A percentile compares a stretch with the other conserved stretches of the same genome.
Evolutionary conservation across 148 eudicot species (phyloP).

Genomic region (Rhododendron williamsianum): DNA sequence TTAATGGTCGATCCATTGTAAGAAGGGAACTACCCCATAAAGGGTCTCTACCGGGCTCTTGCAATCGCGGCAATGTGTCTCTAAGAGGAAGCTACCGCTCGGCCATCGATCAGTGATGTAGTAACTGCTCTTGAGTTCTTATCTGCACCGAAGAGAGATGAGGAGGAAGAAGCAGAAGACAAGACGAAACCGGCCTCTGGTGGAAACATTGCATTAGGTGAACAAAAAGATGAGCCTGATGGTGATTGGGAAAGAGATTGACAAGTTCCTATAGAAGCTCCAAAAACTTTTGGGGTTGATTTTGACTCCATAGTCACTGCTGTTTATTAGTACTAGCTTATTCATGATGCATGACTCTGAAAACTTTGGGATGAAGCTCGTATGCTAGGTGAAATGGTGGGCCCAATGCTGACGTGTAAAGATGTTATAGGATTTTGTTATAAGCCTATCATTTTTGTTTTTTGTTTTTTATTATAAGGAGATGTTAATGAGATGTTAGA

Average conservation of each 20-base stretch:
- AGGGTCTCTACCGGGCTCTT: conserved; percentile 16
- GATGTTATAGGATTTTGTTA: no score
- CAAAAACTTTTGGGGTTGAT: neutral
- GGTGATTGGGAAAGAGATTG: neutral
- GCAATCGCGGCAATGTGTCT: conserved; percentile 20
- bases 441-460: no score
- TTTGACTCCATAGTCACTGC: neutral
- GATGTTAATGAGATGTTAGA: no score
- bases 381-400: no score
- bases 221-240: neutral
- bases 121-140: conserved; percentile 8
- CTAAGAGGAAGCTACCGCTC: conserved; percentile 7
- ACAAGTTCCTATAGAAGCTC: neutral
- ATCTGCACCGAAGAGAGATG: neutral
- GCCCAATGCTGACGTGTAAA: no score
- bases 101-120: conserved; percentile 11
- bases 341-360: neutral
- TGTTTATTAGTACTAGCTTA: neutral
- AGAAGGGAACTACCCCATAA: conserved; percentile 13
- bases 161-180: neutral
- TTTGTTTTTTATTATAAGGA: no score
- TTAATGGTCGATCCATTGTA: conserved; percentile 3
- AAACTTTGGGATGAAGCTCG: neutral
- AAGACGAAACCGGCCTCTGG: neutral
- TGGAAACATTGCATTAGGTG: neutral